Base-by-base conservation (phyloP, 176 grass and related monocot species). In the Eragrostis curvula region DNA sequence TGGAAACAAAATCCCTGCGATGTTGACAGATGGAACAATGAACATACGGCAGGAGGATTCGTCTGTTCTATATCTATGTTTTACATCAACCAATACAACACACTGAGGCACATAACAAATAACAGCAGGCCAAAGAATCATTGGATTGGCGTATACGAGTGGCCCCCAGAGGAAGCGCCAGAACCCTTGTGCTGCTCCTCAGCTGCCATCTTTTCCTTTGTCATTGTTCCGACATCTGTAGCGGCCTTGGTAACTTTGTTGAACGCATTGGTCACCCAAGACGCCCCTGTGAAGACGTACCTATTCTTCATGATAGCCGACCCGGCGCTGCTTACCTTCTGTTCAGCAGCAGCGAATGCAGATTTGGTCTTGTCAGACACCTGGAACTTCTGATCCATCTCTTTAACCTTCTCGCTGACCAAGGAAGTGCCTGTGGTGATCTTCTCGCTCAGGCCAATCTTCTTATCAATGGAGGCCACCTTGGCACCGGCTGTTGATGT, bases 291-390 rank as follows among this genome's bases (percentile, higher is more conserved):
- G 68, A 97, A 97, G 39, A 94, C 92, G 0, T 92, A 97, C 71
- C 94, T 80, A 85, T 97, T 97, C 81, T 90, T 97, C 94, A 97
- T 97, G 49, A 94, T 84, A 13, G 92, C 91, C 0, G 91, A 94
- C 10, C 94, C 91, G 0, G 94, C 92, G 0, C 44, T 94, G 87
- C 94, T 92, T 56, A 89, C 89, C 27, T 83, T 90, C 85, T 97
- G 89, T 72, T 97, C 91, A 3, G 94, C 94, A 24, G 89, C 82
- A 20, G 92, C 60, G 0, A 94, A 78, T 0, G 89, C 92, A 0
- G 79, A 85, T 65, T 94, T 92, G 51, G 94, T 97, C 83, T 94
- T 97, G 71, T 92, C 91, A 0, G 91, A 92, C 4, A 97, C 94
- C 87, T 92, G 94, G 73, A 94, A 94, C 87, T 90, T 97, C 46